phyloP scores from a whole-genome alignment of 495 filamentous ascomycete species.

The Ascobolus immersus region DNA sequence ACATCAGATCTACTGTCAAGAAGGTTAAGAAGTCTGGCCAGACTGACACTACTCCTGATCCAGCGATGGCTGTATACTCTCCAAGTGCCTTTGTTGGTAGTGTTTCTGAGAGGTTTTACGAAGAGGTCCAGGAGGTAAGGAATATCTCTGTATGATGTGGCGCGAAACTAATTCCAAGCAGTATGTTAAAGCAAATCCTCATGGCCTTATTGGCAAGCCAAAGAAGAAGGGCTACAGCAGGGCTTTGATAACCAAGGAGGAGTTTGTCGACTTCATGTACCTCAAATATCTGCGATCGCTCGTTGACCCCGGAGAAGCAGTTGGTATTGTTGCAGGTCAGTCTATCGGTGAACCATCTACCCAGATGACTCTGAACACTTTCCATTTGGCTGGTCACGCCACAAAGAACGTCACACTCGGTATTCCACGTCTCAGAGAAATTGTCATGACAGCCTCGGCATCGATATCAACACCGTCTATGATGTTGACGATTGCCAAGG shows the following conservation, averaged over 20 bases:
- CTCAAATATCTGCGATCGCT: constrained; percentile 81
- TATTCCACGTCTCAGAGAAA: constrained; percentile 92
- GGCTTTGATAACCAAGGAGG: constrained; percentile 33
- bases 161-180: constrained; percentile 19
- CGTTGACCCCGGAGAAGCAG: constrained; percentile 92
- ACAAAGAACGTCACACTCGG: constrained; percentile 96
- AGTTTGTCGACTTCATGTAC: constrained; percentile 56
- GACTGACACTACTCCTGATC: constrained; percentile 13
- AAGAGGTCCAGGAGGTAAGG: constrained; percentile 30
- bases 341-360: constrained; percentile 93
- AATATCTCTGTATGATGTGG: background rate
- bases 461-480: constrained; percentile 76
- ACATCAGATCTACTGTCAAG: constrained; percentile 1
- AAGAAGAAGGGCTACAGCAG: constrained; percentile 31
- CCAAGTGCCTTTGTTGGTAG: constrained; percentile 56
- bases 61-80: constrained; percentile 38
- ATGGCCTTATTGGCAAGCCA: constrained; percentile 42
- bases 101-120: constrained; percentile 68
- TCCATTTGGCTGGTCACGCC: constrained; percentile 96
- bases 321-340: constrained; percentile 88
- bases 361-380: constrained; percentile 99
- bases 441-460: constrained; percentile 86
- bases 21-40: background rate
- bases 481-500: constrained; percentile 55
- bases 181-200: constrained; percentile 54